Evolutionary conservation across 2,329 filamentous ascomycete genomes (phyloP), one percentile per base, ranked within the genome.

Genomic region (Fusarium abutilonis): DNA sequence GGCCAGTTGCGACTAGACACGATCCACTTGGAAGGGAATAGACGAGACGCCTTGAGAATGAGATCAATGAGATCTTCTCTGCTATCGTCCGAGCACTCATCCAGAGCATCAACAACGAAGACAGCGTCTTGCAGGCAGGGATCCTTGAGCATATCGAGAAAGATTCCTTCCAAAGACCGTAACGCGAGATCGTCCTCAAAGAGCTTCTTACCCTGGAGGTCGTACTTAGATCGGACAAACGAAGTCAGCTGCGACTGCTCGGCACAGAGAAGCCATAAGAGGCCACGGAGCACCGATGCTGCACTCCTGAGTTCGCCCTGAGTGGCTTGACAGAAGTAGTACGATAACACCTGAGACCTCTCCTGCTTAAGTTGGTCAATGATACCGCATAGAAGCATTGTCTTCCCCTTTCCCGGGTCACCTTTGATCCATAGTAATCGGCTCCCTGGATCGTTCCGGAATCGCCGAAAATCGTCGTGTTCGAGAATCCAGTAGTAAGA

Each of bases 61-160:
- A 80, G 64, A 4, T 74, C 45, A 8, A 80, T 68, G 31, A 82
- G 75, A n/a, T n/a, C n/a, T n/a, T n/a, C n/a, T n/a, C 35, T 67
- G 31, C 3, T 41, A 6, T n/a, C 68, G 56, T 32, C 64, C 73
- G 9, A 23, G 57, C 80, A 83, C 62, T 84, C 79, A 55, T 84
- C 79, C 0, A 84, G 76, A 3, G 77, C 79, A 65, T 83, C 79
- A 29, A 84, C 70, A 3, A 83, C 56, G 4, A 83, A 39, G 57
- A 75, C 77, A 0, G 70, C 72, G 0, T 4, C 65, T 6, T 60
- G 31, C 11, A 78, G 50, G 9, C 29, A 61, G 1, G 68, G 59
- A 48, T 81, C 77, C 39, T 72, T 26, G 1, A 84, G 52, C 11
- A 83, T 79, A 23, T 71, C 64, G 1, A 14, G 53, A 5, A 83